These are phyloP conservation scores for Trichosporon sp. DNA, from an alignment of 1,284 basidiomycete species.

Conservation along the genomic window DNA sequence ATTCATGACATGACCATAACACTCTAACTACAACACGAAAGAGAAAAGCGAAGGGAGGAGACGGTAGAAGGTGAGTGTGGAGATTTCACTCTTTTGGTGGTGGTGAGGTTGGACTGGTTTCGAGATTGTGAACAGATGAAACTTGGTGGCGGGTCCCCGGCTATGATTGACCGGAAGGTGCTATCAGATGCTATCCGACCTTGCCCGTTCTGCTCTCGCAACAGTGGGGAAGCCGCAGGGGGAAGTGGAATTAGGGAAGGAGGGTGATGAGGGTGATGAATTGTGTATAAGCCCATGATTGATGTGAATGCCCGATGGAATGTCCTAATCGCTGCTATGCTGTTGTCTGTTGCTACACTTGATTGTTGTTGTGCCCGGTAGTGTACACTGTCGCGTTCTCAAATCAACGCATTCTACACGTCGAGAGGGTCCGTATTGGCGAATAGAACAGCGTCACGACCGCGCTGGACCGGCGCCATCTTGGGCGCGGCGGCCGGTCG, in stretches of 20 bases:
- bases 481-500: conserved; percentile 9
- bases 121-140: background rate
- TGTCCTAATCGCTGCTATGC: background rate
- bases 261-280: background rate
- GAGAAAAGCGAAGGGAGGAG: background rate
- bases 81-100: background rate
- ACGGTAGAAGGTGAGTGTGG: background rate
- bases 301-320: background rate
- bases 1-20: background rate
- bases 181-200: too few species aligned
- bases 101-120: background rate
- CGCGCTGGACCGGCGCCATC: conserved; percentile 29
- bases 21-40: background rate
- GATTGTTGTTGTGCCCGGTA: background rate
- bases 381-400: background rate
- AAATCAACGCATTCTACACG: conserved; percentile 11
- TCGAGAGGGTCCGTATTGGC: conserved; percentile 25
- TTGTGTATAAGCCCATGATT: background rate
- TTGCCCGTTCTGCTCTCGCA: too few species aligned
- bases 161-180: background rate
- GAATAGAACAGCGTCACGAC: conserved; percentile 41
- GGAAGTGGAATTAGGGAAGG: background rate
- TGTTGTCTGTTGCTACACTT: background rate
- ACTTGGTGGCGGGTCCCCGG: background rate
- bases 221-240: background rate